Evolutionary conservation across 1,139 yeast genomes (phyloP).

Genomic region (Taphrina flavorubra): DNA sequence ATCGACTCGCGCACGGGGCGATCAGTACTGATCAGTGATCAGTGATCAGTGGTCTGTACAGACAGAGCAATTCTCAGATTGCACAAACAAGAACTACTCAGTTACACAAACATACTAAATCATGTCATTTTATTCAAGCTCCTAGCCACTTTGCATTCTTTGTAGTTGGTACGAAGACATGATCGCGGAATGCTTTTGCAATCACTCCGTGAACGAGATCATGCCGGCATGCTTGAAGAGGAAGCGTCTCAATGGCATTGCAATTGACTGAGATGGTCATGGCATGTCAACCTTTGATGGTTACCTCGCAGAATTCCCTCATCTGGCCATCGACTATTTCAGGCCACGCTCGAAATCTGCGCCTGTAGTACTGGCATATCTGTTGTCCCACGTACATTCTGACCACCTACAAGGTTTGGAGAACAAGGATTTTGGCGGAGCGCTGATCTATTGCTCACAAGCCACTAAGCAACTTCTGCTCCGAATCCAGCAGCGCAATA

Average conservation of each 20-base stretch:
- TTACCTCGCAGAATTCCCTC: slow-evolving; percentile 33
- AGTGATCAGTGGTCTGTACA: neutral
- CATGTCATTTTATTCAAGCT: no score
- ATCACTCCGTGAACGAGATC: no score
- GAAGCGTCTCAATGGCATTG: no score
- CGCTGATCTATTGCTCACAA: slow-evolving; percentile 58
- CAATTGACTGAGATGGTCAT: no score
- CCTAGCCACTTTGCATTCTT: no score
- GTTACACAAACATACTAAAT: no score
- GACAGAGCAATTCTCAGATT: neutral
- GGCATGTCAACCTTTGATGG: slow-evolving; percentile 42
- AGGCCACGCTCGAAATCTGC: slow-evolving; percentile 47
- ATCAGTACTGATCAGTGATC: neutral
- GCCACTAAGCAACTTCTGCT: slow-evolving; percentile 54
- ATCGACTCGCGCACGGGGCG: neutral
- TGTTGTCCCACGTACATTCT: slow-evolving; percentile 64
- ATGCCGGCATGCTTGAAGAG: no score
- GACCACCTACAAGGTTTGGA: slow-evolving; percentile 64
- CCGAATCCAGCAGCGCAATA: slow-evolving; percentile 37
- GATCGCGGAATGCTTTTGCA: no score
- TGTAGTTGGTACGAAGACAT: no score
- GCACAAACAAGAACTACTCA: no score
- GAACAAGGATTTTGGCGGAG: slow-evolving; percentile 54
- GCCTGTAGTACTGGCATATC: slow-evolving; percentile 50
- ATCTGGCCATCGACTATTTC: slow-evolving; percentile 56